Percentiles rank a stretch among this genome's conserved stretches.
Conservation (phyloP, 192 early-diverging fungal species). For the Rhizoclosmatium sp. region DNA sequence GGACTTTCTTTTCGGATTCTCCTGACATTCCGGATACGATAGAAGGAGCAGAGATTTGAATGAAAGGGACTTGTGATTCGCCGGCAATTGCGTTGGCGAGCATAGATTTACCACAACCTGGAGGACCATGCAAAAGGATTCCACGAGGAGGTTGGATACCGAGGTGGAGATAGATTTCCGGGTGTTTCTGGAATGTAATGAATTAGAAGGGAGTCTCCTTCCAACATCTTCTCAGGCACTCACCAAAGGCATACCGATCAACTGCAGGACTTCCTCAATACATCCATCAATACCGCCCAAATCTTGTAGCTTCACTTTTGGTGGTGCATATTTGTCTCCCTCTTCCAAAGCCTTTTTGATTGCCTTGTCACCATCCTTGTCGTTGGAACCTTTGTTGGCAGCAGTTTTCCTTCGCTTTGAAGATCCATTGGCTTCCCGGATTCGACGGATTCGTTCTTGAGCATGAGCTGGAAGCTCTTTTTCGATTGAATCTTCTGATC, state of each 20-base stretch:
- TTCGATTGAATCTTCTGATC: not conserved
- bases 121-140: slow-evolving; percentile 94
- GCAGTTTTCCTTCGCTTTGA: slow-evolving; percentile 18
- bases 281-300: slow-evolving; percentile 93
- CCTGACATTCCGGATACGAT: slow-evolving; percentile 98
- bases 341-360: not conserved
- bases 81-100: slow-evolving; percentile 98
- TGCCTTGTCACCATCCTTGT: not conserved
- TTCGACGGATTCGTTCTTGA: slow-evolving; percentile 18
- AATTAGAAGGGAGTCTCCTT: not conserved
- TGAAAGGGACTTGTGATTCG: slow-evolving; percentile 87
- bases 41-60: slow-evolving; percentile 93
- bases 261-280: slow-evolving; percentile 87
- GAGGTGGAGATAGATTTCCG: slow-evolving; percentile 89
- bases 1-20: slow-evolving; percentile 97
- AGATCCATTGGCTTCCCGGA: slow-evolving; percentile 21
- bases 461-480: not conserved
- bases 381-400: not conserved
- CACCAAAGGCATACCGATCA: slow-evolving; percentile 88
- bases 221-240: not conserved
- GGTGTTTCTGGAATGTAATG: slow-evolving; percentile 65
- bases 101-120: slow-evolving; percentile 96
- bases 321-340: slow-evolving; percentile 58
- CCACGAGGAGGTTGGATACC: slow-evolving; percentile 95
- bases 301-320: slow-evolving; percentile 72